A percentile compares a stretch with the other conserved stretches of the same genome.
Evolutionary conservation across 352 stramenopile genomes (phyloP).

Genomic region (Paralagenidium karlingii): DNA sequence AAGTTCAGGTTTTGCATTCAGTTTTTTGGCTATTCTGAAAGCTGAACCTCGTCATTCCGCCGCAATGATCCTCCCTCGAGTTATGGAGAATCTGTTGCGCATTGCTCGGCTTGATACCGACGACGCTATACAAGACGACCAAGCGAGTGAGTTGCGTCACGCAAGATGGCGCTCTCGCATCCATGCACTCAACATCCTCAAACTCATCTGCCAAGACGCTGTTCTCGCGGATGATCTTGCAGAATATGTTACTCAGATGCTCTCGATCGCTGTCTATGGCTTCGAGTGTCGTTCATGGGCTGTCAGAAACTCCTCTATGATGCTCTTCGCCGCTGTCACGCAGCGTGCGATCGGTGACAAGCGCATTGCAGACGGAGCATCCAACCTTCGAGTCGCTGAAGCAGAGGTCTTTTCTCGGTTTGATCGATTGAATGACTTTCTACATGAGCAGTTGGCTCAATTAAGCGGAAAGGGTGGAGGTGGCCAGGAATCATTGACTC

Average conservation of each 20-base stretch:
- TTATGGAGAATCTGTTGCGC: conserved; percentile 55
- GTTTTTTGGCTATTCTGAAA: conserved; percentile 79
- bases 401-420: conserved; percentile 73
- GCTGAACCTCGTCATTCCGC: conserved; percentile 73
- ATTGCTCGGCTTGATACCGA: conserved; percentile 52
- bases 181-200: conserved; percentile 84
- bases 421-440: conserved; percentile 42
- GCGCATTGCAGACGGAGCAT: conserved; percentile 61
- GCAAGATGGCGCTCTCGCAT: conserved; percentile 62
- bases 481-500: conserved; percentile 16
- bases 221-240: conserved; percentile 76
- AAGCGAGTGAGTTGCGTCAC: conserved; percentile 24
- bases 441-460: conserved; percentile 31
- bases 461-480: neutral
- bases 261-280: conserved; percentile 66
- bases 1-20: conserved; percentile 80
- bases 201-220: conserved; percentile 82
- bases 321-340: conserved; percentile 78
- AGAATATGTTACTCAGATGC: conserved; percentile 74
- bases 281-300: conserved; percentile 81
- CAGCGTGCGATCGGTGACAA: conserved; percentile 77
- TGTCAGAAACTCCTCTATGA: conserved; percentile 87
- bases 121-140: conserved; percentile 9
- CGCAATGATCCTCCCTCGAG: conserved; percentile 58
- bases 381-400: conserved; percentile 41